phyloP scores from a whole-genome alignment of 2,329 filamentous ascomycete species.

The Calonectria fujianensis region DNA sequence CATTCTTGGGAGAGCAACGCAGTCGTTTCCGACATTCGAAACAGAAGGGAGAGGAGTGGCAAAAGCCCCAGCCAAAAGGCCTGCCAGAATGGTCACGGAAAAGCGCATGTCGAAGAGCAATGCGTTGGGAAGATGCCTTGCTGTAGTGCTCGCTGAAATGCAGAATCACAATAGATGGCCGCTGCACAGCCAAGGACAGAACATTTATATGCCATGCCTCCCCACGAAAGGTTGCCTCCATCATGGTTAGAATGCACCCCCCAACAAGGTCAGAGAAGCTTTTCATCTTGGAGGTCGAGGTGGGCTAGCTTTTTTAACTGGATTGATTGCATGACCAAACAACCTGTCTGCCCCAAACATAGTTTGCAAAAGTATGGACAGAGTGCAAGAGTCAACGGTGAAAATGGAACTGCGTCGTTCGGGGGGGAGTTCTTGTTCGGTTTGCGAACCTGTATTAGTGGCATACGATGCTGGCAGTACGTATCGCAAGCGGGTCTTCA shows the following conservation, averaged over 20 bases:
- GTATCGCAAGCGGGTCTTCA: slow-evolving; percentile 24
- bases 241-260: background rate
- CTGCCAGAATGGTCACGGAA: slow-evolving; percentile 10
- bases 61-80: slow-evolving; percentile 9
- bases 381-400: background rate
- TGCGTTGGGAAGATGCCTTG: background rate
- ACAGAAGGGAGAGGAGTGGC: slow-evolving; percentile 15
- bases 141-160: background rate
- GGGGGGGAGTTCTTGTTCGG: too few relatives aligned
- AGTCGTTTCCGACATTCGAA: background rate
- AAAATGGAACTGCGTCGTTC: background rate
- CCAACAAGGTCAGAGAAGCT: slow-evolving; percentile 4
- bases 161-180: too few relatives aligned
- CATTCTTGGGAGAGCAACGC: too few relatives aligned
- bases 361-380: background rate
- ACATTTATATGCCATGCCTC: background rate
- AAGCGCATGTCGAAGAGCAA: slow-evolving; percentile 22
- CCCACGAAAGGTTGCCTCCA: background rate
- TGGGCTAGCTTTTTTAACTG: background rate
- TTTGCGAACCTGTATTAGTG: slow-evolving; percentile 4
- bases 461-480: background rate
- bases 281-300: background rate
- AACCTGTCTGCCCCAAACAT: background rate
- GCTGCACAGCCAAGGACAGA: background rate
- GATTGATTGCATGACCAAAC: background rate